phyloP scores from a whole-genome alignment of 345 rosid species.

The Physaria fendleri region DNA sequence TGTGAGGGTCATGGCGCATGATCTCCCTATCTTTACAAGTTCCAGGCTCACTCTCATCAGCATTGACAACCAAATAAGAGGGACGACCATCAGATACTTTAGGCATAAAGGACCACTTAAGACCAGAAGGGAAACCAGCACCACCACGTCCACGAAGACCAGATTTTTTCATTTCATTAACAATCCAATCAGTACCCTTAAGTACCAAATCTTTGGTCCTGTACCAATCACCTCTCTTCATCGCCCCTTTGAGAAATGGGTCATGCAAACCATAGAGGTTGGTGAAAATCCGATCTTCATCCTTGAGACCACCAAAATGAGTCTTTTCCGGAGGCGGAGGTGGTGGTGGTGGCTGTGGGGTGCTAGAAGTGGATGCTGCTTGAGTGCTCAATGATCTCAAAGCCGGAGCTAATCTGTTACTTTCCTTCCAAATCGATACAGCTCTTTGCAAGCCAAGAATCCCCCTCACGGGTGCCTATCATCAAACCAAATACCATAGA shows the following conservation, averaged over 20 bases:
- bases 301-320: slow-evolving; percentile 92
- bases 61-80: slow-evolving; percentile 93
- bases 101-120: slow-evolving; percentile 99
- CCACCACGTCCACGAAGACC: slow-evolving; percentile 99
- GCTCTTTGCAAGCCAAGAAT: slow-evolving; percentile 61
- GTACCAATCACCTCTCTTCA: slow-evolving; percentile 94
- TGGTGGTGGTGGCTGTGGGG: slow-evolving; percentile 75
- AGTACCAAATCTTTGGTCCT: slow-evolving; percentile 93
- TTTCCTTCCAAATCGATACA: slow-evolving; percentile 34
- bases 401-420: slow-evolving; percentile 41
- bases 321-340: slow-evolving; percentile 97
- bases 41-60: slow-evolving; percentile 99
- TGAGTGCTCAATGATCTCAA: slow-evolving; percentile 69
- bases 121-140: slow-evolving; percentile 97
- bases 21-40: slow-evolving; percentile 98
- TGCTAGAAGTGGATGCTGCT: slow-evolving; percentile 53
- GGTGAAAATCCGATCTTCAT: slow-evolving; percentile 92
- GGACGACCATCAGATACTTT: slow-evolving; percentile 96
- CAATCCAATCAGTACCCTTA: slow-evolving; percentile 99
- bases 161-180: slow-evolving; percentile 83
- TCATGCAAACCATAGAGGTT: slow-evolving; percentile 87
- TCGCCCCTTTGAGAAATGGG: slow-evolving; percentile 93
- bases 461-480: slow-evolving; percentile 77
- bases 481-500: background rate
- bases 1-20: slow-evolving; percentile 98